Percentiles rank a stretch among this genome's conserved stretches.
phyloP scores from a whole-genome alignment of 768 basidiomycete genomes.

The Termitomyces sp. region DNA sequence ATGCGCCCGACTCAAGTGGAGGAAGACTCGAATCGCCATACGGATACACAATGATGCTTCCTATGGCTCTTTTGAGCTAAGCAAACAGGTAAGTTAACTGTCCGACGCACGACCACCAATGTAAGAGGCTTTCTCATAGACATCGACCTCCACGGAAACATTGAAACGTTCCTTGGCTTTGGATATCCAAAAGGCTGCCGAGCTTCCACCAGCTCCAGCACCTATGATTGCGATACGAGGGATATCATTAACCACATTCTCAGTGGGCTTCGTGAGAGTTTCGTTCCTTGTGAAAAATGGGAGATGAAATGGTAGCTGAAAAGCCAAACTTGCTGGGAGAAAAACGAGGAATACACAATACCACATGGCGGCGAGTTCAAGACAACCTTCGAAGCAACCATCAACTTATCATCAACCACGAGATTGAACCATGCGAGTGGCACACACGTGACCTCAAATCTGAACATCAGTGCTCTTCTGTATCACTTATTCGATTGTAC shows the following conservation, averaged over 20 bases:
- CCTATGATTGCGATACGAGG: constrained; percentile 82
- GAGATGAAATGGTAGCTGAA: constrained; percentile 49
- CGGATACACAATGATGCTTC: constrained; percentile 74
- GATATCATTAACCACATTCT: constrained; percentile 15
- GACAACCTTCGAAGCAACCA: not conserved
- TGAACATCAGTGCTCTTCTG: too few relatives aligned
- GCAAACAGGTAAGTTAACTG: not conserved
- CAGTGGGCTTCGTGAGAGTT: constrained; percentile 11
- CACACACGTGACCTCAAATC: too few relatives aligned
- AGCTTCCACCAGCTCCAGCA: constrained; percentile 82
- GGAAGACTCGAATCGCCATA: constrained; percentile 52
- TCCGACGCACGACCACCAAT: constrained; percentile 77
- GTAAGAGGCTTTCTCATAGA: constrained; percentile 73
- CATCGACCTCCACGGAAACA: constrained; percentile 70
- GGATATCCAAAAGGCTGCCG: constrained; percentile 80
- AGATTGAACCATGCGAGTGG: not conserved
- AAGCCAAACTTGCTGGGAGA: constrained; percentile 27
- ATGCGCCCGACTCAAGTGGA: constrained; percentile 79
- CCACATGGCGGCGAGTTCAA: constrained; percentile 13
- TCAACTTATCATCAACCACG: not conserved
- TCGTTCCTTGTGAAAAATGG: constrained; percentile 44
- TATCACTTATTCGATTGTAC: too few relatives aligned
- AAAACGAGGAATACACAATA: constrained; percentile 21
- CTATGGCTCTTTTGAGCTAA: constrained; percentile 29
- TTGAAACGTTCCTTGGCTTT: constrained; percentile 69